These are phyloP conservation scores for Rosa multiflora DNA, from an alignment of 306 rosid species.

Conservation along the genomic window DNA sequence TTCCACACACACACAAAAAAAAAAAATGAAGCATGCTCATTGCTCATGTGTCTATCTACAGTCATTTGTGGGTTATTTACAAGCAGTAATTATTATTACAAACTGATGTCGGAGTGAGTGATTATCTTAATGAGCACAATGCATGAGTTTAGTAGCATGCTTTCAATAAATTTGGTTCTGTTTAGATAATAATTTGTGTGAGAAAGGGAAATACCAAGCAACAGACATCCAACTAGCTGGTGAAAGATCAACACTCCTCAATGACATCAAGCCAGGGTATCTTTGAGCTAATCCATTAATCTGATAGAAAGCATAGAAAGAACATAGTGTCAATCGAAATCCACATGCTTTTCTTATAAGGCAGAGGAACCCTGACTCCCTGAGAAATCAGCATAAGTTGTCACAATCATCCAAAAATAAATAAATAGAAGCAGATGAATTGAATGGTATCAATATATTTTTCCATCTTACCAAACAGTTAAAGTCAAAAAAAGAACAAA, in stretches of 20 bases:
- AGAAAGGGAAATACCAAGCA: conserved; percentile 62
- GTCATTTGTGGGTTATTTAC: neutral
- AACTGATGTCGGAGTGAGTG: neutral
- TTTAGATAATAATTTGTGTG: neutral
- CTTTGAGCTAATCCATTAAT: conserved; percentile 69
- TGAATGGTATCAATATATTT: neutral
- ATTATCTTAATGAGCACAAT: neutral
- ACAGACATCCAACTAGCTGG: conserved; percentile 99
- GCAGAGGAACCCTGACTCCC: neutral
- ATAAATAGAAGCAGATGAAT: conserved; percentile 19
- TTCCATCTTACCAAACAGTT: conserved; percentile 21
- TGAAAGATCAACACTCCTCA: conserved; percentile 92
- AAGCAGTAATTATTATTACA: neutral
- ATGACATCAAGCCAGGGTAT: conserved; percentile 83
- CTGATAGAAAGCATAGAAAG: conserved; percentile 41
- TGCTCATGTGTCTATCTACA: neutral
- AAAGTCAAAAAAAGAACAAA: conserved; percentile 25
- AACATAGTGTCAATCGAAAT: conserved; percentile 27
- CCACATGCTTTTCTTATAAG: conserved; percentile 2
- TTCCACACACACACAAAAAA: neutral
- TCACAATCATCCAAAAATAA: conserved; percentile 17
- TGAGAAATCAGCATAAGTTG: conserved; percentile 2
- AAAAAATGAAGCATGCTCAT: neutral
- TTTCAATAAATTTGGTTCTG: neutral
- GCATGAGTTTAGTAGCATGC: neutral